Evolutionary conservation across 2,329 filamentous ascomycete genomes (phyloP).

Genomic region (Ophiocordyceps camponoti-floridani): DNA sequence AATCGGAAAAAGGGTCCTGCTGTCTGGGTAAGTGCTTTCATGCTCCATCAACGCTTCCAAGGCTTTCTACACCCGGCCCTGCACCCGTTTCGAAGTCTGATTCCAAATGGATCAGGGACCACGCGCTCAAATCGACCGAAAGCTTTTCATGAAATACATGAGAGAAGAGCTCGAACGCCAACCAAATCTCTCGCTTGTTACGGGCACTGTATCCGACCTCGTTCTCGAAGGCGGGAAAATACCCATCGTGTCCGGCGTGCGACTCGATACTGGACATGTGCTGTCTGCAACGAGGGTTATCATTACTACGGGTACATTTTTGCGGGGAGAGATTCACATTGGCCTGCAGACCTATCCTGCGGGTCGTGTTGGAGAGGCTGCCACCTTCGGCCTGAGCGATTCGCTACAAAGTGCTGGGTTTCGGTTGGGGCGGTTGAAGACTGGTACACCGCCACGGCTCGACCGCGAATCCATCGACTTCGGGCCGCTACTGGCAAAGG

Average conservation of each 20-base stretch:
- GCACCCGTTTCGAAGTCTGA: not conserved
- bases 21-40: conserved; percentile 51
- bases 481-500: conserved; percentile 49
- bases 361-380: conserved; percentile 83
- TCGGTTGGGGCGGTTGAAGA: conserved; percentile 77
- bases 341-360: conserved; percentile 71
- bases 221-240: conserved; percentile 27
- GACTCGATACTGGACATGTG: conserved; percentile 73
- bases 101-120: conserved; percentile 38
- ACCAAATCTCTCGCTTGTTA: conserved; percentile 60
- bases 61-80: not conserved
- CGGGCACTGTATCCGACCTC: conserved; percentile 85
- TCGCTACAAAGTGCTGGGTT: conserved; percentile 81
- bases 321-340: conserved; percentile 93
- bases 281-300: conserved; percentile 67
- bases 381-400: conserved; percentile 82
- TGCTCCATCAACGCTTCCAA: not conserved
- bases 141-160: conserved; percentile 83
- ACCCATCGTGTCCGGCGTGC: conserved; percentile 61
- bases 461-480: conserved; percentile 73
- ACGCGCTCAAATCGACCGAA: conserved; percentile 84
- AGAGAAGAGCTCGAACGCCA: conserved; percentile 65
- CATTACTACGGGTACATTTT: conserved; percentile 90
- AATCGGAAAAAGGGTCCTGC: conserved; percentile 85
- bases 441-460: conserved; percentile 80